Evolutionary conservation across 305 asterid genomes (phyloP).

Genomic region (Fraxinus greggii): DNA sequence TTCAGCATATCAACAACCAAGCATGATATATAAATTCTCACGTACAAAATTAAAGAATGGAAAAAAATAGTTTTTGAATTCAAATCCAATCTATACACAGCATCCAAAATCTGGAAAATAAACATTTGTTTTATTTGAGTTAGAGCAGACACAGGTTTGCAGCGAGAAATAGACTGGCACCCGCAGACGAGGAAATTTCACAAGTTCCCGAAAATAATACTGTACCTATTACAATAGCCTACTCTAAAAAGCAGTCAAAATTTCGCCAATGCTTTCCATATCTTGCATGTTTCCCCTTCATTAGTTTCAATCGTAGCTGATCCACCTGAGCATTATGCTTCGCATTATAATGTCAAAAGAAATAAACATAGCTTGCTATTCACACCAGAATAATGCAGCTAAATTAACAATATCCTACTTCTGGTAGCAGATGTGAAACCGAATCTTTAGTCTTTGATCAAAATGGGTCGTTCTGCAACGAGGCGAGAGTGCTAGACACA

Average conservation of each 20-base stretch:
- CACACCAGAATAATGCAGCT: slow-evolving; percentile 27
- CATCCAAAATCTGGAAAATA: slow-evolving; percentile 21
- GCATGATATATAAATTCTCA: neutral
- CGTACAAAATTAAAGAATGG: neutral
- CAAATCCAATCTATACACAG: slow-evolving; percentile 27
- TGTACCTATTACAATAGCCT: slow-evolving; percentile 22
- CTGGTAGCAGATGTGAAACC: slow-evolving; percentile 12
- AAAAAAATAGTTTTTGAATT: slow-evolving; percentile 14
- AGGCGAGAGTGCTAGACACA: slow-evolving; percentile 36
- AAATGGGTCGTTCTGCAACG: slow-evolving; percentile 19
- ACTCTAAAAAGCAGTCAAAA: slow-evolving; percentile 34
- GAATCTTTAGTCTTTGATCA: slow-evolving; percentile 17
- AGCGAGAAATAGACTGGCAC: slow-evolving; percentile 6
- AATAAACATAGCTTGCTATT: slow-evolving; percentile 19
- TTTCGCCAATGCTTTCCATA: slow-evolving; percentile 34
- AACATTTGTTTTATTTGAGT: slow-evolving; percentile 22
- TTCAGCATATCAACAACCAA: neutral
- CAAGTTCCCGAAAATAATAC: neutral
- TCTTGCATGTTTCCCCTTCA: slow-evolving; percentile 34
- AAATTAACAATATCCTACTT: slow-evolving; percentile 19
- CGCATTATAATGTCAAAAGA: slow-evolving; percentile 8
- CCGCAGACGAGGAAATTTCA: neutral
- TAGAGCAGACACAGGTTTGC: slow-evolving; percentile 23
- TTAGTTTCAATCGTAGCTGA: slow-evolving; percentile 14
- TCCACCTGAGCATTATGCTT: slow-evolving; percentile 18